Evolutionary conservation across 768 basidiomycete genomes (phyloP).

Genomic region (Antrodiella citrinella): DNA sequence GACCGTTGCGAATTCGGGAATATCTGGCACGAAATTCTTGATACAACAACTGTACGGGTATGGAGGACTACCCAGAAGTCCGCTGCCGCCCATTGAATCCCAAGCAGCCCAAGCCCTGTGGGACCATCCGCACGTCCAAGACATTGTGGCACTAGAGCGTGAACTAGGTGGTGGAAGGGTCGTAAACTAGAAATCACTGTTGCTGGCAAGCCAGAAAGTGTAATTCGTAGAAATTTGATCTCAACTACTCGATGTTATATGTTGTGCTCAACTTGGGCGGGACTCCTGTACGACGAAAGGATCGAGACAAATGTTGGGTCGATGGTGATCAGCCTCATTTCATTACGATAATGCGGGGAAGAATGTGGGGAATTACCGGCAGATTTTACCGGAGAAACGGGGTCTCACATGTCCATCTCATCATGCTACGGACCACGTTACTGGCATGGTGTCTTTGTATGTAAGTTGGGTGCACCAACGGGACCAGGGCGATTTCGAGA

Average conservation of each 20-base stretch:
- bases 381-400: background rate
- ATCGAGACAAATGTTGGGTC: too few species aligned
- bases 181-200: too few species aligned
- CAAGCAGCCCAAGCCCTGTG: conserved; percentile 54
- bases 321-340: too few species aligned
- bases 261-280: too few species aligned
- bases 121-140: conserved; percentile 64
- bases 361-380: conserved; percentile 2
- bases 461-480: background rate
- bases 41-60: conserved; percentile 72
- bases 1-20: conserved; percentile 67
- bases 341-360: background rate
- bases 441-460: background rate
- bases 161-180: conserved; percentile 45
- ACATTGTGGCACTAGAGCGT: conserved; percentile 57
- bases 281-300: too few species aligned
- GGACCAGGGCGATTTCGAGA: background rate
- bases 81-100: conserved; percentile 58
- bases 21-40: conserved; percentile 79
- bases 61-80: conserved; percentile 72
- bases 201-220: too few species aligned
- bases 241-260: too few species aligned
- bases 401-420: conserved; percentile 3
- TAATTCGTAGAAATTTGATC: too few species aligned
- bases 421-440: background rate